Evolutionary conservation across 225 moss, liverwort and hornwort species (phyloP).

Genomic region (Sphagnum contortum): DNA sequence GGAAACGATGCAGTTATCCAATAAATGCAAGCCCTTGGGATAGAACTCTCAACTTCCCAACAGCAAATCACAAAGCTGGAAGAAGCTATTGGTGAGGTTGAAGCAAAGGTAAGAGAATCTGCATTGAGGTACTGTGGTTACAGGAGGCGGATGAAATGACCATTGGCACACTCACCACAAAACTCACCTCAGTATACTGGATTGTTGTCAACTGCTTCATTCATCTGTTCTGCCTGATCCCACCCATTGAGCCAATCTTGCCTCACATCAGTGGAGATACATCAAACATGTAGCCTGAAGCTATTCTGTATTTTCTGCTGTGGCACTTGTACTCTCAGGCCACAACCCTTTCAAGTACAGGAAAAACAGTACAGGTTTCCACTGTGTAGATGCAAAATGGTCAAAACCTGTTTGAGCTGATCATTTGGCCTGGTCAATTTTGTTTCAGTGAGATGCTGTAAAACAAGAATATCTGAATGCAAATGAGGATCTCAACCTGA

Average conservation of each 20-base stretch:
- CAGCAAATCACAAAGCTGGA: conserved; percentile 54
- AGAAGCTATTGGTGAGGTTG: conserved; percentile 44
- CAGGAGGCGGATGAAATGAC: neutral
- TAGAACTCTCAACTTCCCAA: conserved; percentile 42
- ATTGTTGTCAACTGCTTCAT: neutral
- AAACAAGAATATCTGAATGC: conserved; percentile 54
- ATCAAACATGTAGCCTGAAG: too few species aligned
- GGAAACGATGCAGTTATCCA: conserved; percentile 83
- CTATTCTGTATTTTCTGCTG: neutral
- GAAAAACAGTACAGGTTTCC: too few species aligned
- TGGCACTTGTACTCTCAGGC: neutral
- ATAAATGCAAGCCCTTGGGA: conserved; percentile 65
- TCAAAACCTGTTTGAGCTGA: conserved; percentile 1
- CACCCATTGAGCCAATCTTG: too few species aligned
- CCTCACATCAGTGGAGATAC: too few species aligned
- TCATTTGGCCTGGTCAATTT: conserved; percentile 13
- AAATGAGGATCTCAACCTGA: conserved; percentile 55
- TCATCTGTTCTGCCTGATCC: too few species aligned
- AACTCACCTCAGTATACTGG: too few species aligned
- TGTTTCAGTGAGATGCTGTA: conserved; percentile 50
- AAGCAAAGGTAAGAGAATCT: conserved; percentile 27
- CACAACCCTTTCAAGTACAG: too few species aligned
- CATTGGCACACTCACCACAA: neutral
- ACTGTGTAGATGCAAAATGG: neutral
- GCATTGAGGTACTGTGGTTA: conserved; percentile 8